These are phyloP conservation scores for Phalaenopsis hybrid DNA, from an alignment of 116 monocot species.

Conservation along the genomic window DNA sequence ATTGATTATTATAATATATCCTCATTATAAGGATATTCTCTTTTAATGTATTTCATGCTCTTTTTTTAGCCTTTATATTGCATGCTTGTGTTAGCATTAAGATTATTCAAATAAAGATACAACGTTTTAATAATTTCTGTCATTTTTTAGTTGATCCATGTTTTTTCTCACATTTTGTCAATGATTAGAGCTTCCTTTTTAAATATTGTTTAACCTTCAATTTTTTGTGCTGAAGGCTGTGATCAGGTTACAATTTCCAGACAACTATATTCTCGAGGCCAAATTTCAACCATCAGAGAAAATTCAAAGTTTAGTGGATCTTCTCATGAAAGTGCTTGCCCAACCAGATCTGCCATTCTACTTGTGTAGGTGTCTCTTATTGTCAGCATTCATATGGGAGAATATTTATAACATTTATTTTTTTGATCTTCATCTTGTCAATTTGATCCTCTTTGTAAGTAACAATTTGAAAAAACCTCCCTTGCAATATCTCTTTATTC, in stretches of 20 bases:
- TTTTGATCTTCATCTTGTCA: conserved; percentile 1
- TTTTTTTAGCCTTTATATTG: too few species aligned
- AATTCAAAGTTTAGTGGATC: conserved; percentile 71
- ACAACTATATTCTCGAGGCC: conserved; percentile 71
- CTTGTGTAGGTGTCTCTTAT: conserved; percentile 49
- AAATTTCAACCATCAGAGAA: conserved; percentile 73
- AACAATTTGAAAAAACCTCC: not conserved
- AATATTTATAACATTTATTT: conserved; percentile 1
- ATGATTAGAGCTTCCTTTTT: not conserved
- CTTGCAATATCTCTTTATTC: not conserved
- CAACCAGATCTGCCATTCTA: conserved; percentile 84
- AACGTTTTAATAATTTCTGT: not conserved
- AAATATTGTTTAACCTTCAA: not conserved
- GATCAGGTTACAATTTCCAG: conserved; percentile 75
- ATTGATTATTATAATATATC: too few species aligned
- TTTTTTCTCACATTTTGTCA: not conserved
- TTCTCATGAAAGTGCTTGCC: conserved; percentile 68
- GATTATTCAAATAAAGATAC: too few species aligned
- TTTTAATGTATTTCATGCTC: too few species aligned
- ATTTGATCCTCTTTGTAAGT: not conserved
- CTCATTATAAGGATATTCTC: too few species aligned
- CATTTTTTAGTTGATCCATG: conserved; percentile 1
- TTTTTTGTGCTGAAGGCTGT: conserved; percentile 44
- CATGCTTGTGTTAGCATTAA: not conserved
- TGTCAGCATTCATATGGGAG: not conserved